Percentiles rank a stretch among this genome's conserved stretches.
phyloP scores from a whole-genome alignment of 192 early-diverging fungal genomes.

The Linnemannia schmuckeri region DNA sequence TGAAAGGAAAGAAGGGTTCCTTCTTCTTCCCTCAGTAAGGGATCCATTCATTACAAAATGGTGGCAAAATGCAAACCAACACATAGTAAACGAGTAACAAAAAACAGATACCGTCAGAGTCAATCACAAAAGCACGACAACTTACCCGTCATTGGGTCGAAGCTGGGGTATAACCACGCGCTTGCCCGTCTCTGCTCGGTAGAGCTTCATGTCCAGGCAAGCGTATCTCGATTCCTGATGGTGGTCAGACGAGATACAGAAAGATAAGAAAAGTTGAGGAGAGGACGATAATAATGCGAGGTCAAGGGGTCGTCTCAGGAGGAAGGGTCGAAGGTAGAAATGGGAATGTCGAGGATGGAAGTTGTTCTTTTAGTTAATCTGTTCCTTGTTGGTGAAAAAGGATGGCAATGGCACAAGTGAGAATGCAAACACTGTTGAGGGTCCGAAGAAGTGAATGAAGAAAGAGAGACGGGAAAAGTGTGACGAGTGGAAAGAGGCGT shows the following conservation, averaged over 20 bases:
- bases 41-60: conserved; percentile 6
- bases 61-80: conserved; percentile 11
- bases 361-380: background rate
- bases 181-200: conserved; percentile 70
- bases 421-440: background rate
- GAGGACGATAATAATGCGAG: background rate
- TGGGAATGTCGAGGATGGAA: background rate
- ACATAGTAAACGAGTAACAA: background rate
- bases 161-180: conserved; percentile 58
- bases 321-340: background rate
- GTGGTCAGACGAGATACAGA: conserved; percentile 1
- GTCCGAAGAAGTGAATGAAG: no score
- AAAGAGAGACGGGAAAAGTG: background rate
- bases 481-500: background rate
- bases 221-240: conserved; percentile 8
- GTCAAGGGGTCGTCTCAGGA: background rate
- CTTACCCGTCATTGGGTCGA: conserved; percentile 57
- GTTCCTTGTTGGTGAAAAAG: background rate
- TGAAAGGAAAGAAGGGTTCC: no score
- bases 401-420: background rate
- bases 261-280: background rate
- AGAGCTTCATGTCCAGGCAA: conserved; percentile 65
- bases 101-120: background rate
- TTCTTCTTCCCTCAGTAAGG: no score
- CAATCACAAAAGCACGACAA: background rate